phyloP scores from a whole-genome alignment of 2,329 filamentous ascomycete species.

The Pseudocercospora cruenta region DNA sequence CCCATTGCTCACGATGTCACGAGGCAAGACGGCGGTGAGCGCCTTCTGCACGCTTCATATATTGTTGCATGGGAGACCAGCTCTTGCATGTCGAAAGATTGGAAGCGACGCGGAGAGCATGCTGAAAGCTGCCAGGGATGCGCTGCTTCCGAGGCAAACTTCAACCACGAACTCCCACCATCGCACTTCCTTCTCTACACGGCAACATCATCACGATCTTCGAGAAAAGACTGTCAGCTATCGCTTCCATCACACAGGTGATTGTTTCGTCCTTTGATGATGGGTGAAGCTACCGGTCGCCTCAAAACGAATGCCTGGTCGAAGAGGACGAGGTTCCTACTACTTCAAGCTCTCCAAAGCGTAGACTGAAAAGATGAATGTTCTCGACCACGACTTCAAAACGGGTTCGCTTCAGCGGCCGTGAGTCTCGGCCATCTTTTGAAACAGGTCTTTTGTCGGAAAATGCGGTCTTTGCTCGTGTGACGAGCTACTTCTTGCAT shows the following conservation, averaged over 20 bases:
- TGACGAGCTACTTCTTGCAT: not conserved
- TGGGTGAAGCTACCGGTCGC: not conserved
- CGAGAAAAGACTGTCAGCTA: not conserved
- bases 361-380: no score
- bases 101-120: slow-evolving; percentile 4
- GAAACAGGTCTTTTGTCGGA: not conserved
- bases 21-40: not conserved
- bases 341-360: not conserved
- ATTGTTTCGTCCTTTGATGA: no score
- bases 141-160: not conserved
- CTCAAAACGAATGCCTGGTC: no score
- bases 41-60: not conserved
- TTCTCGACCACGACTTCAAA: not conserved
- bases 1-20: slow-evolving; percentile 6
- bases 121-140: not conserved
- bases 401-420: not conserved
- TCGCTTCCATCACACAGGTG: no score
- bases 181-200: not conserved
- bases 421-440: not conserved
- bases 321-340: no score
- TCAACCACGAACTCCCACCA: not conserved
- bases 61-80: not conserved
- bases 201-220: not conserved
- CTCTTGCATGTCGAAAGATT: not conserved
- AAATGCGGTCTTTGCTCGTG: not conserved